Base-by-base conservation (phyloP, 2,329 filamentous ascomycete species). In the Fulvia fulva region DNA sequence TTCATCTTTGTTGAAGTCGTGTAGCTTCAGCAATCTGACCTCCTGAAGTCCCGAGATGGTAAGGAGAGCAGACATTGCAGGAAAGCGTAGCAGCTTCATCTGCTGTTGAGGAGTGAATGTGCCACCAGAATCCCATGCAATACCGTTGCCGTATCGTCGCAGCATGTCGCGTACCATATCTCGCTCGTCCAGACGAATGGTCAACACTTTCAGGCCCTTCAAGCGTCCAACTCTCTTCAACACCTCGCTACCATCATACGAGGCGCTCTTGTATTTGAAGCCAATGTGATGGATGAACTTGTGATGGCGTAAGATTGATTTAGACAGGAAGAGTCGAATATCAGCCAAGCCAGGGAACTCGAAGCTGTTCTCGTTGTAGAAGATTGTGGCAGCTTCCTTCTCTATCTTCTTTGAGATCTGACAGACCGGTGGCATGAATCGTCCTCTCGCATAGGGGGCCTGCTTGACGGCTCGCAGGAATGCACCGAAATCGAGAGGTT, bases 121-220 rank as follows among this genome's bases (percentile, higher is more conserved):
- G n/a, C 46, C 46, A 22, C 30, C 46, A 14, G 5, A 7, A 28
- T 7, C 11, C 22, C 25, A 26, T 16, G 28, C n/a, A 3, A 8
- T 23, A 30, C 46, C 23, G 16, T 19, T 19, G 16, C 43, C 19
- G 22, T 26, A 19, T 6, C 43, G 43, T 3, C 5, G 3, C 5
- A 46, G 26, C 51, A 57, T 30, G 9, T 43, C 25, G 19, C 51
- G 28, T 26, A 67, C n/a, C 61, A 68, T 64, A 3, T 28, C 54
- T 12, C 4, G 14, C 51, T 71, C 69, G 44, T 70, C 57, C 7
- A 70, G 59, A 8, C 64, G 56, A 19, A 72, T 67, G n/a, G 47
- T 56, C 5, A 71, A 54, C 55, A 67, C 58, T 44, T 65, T 21
- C 3, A 71, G 61, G 3, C 46, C 37, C 46, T 56, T 65, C 46